These are phyloP conservation scores for Colletotrichum costaricense DNA, from an alignment of 2,329 filamentous ascomycete species.

Conservation along the genomic window DNA sequence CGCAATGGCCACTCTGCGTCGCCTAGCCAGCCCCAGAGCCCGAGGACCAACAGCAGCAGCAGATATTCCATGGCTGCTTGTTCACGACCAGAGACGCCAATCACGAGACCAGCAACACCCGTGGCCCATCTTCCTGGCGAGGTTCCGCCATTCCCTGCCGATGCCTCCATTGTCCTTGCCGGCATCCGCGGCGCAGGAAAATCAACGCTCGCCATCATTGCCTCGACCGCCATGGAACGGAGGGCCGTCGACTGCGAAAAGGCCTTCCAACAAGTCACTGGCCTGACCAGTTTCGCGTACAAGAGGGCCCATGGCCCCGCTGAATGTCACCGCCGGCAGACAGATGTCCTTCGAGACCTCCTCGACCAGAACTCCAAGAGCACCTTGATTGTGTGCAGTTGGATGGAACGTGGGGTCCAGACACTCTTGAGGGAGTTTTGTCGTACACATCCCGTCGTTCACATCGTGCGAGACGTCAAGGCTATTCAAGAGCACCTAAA, in stretches of 20 bases:
- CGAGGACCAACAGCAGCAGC: conserved; percentile 30
- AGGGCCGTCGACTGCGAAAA: conserved; percentile 77
- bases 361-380: conserved; percentile 68
- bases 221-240: conserved; percentile 76
- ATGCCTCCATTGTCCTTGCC: conserved; percentile 79
- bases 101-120: conserved; percentile 26
- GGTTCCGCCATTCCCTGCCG: conserved; percentile 40
- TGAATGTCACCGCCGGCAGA: conserved; percentile 73
- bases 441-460: conserved; percentile 75
- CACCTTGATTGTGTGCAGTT: conserved; percentile 78
- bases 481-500: conserved; percentile 74
- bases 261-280: conserved; percentile 73
- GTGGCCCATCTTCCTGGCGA: conserved; percentile 26
- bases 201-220: conserved; percentile 80
- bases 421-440: conserved; percentile 71
- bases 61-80: conserved; percentile 28
- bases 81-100: conserved; percentile 25
- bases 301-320: conserved; percentile 70
- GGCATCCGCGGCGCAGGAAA: conserved; percentile 82
- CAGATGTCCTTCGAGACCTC: conserved; percentile 69
- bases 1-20: conserved; percentile 21
- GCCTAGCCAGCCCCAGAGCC: conserved; percentile 27
- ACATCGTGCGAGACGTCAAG: conserved; percentile 73
- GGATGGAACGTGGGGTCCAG: conserved; percentile 74
- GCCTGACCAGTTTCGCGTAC: conserved; percentile 71